These are phyloP conservation scores for Apostasia ramifera DNA, from an alignment of 106 monocot genomes.

Conservation along the genomic window DNA sequence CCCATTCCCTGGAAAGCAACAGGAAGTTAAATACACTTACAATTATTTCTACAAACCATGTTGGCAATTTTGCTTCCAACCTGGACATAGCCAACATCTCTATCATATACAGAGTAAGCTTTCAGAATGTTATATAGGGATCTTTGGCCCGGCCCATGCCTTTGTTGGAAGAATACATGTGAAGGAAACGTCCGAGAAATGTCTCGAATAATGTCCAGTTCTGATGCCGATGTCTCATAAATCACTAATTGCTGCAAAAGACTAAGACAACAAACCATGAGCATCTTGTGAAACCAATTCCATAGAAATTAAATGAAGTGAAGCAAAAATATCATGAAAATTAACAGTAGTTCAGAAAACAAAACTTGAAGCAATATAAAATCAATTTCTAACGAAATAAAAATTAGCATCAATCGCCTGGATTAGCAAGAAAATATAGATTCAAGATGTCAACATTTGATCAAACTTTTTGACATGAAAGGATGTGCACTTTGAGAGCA, in stretches of 20 bases:
- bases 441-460: background rate
- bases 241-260: conserved; percentile 84
- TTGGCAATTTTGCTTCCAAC: conserved; percentile 22
- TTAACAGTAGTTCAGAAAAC: background rate
- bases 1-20: conserved; percentile 86
- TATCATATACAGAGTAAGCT: conserved; percentile 96
- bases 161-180: conserved; percentile 94
- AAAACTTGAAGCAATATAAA: background rate
- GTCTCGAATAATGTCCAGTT: conserved; percentile 95
- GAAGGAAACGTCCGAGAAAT: conserved; percentile 97
- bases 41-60: background rate
- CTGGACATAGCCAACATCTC: conserved; percentile 99
- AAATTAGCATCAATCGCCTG: background rate
- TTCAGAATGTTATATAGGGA: conserved; percentile 96
- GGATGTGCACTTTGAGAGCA: too few relatives aligned
- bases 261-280: background rate
- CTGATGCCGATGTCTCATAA: conserved; percentile 94
- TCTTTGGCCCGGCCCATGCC: conserved; percentile 97
- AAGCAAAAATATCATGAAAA: background rate
- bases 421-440: background rate
- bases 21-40: conserved; percentile 3
- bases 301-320: background rate
- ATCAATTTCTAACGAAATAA: background rate
- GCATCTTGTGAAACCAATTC: background rate
- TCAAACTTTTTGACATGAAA: too few relatives aligned